Conservation (phyloP, 805 yeast genomes). For the Kodamaea kaohsiungensis region DNA sequence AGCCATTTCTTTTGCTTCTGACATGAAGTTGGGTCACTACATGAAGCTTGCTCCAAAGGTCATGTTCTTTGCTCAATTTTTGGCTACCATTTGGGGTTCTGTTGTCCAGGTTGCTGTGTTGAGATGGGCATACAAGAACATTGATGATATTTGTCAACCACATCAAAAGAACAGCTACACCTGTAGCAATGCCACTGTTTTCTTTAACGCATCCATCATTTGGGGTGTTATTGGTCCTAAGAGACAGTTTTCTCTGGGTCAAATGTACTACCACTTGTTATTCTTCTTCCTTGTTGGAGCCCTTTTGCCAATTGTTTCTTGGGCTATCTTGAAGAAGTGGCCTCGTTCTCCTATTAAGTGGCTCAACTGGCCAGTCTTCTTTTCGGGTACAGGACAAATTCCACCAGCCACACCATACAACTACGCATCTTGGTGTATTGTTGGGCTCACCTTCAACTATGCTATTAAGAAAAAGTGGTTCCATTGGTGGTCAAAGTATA, state of each 20-base stretch:
- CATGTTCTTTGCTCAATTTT: constrained; percentile 43
- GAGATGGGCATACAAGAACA: constrained; percentile 42
- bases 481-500: constrained; percentile 47
- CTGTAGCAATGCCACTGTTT: constrained; percentile 17
- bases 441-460: constrained; percentile 35
- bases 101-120: constrained; percentile 42
- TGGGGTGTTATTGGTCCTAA: constrained; percentile 44
- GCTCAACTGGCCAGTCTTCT: constrained; percentile 39
- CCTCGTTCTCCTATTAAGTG: constrained; percentile 31
- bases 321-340: constrained; percentile 42
- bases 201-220: constrained; percentile 44
- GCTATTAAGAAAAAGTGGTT: constrained; percentile 39
- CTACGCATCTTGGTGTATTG: constrained; percentile 52
- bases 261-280: constrained; percentile 31
- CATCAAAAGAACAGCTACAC: constrained; percentile 32
- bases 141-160: constrained; percentile 32
- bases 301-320: constrained; percentile 34
- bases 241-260: constrained; percentile 16
- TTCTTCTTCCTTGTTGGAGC: constrained; percentile 43
- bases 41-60: constrained; percentile 43
- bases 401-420: constrained; percentile 78
- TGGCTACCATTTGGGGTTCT: constrained; percentile 44
- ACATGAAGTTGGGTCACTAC: constrained; percentile 46
- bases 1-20: constrained; percentile 50
- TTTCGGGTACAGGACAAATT: constrained; percentile 53